These are phyloP conservation scores for Xanthoconium separans DNA, from an alignment of 1,284 basidiomycete genomes.

Conservation along the genomic window DNA sequence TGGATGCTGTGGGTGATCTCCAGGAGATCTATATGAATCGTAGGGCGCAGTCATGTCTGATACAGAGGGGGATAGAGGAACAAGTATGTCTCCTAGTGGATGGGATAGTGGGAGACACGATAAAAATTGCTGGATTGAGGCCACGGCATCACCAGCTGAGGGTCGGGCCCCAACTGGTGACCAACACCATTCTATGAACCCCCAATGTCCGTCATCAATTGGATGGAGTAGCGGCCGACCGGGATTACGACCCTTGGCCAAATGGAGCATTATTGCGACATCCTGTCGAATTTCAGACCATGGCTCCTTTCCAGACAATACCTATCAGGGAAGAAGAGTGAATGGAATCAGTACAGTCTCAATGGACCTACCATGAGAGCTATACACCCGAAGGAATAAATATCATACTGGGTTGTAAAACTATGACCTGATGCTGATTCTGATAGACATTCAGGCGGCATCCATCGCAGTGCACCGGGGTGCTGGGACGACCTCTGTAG, in stretches of 20 bases:
- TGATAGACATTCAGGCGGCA: background rate
- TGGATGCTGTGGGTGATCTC: too few species aligned
- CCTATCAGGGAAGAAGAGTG: background rate
- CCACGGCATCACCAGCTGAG: background rate
- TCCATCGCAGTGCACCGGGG: background rate
- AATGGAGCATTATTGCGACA: background rate
- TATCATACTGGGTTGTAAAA: slow-evolving; percentile 2
- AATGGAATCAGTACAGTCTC: background rate
- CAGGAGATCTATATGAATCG: too few species aligned
- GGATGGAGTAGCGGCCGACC: background rate
- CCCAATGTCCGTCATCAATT: slow-evolving; percentile 4
- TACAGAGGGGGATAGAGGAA: too few species aligned
- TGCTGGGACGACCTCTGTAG: background rate
- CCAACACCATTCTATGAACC: slow-evolving; percentile 5
- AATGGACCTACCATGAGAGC: background rate
- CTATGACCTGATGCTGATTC: background rate
- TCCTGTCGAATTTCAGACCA: background rate
- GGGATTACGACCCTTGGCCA: background rate
- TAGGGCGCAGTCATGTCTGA: too few species aligned
- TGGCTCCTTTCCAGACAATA: slow-evolving; percentile 2
- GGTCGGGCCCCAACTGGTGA: background rate
- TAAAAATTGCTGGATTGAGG: background rate
- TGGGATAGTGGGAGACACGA: background rate
- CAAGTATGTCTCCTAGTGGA: background rate
- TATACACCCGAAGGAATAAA: slow-evolving; percentile 7